phyloP scores from a whole-genome alignment of 148 eudicot genomes.

The Vaccinium vitisidaea region DNA sequence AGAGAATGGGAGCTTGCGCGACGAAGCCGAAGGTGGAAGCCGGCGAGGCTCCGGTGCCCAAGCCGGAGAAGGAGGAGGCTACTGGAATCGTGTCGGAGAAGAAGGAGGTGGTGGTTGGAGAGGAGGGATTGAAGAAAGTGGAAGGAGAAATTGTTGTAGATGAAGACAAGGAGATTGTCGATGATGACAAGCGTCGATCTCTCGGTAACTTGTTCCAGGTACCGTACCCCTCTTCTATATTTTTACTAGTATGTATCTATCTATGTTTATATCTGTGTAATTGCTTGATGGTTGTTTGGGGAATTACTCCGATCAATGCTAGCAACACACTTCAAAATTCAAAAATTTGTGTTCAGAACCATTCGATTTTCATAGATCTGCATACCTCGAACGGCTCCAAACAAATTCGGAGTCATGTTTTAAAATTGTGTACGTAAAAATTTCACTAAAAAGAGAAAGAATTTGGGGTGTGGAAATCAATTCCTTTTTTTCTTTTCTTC shows the following conservation, averaged over 20 bases:
- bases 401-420: no score
- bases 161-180: slow-evolving; percentile 3
- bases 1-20: slow-evolving; percentile 27
- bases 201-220: slow-evolving; percentile 27
- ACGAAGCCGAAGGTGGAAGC: slow-evolving; percentile 20
- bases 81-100: not conserved
- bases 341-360: no score
- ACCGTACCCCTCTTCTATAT: not conserved
- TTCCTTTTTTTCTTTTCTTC: no score
- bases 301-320: not conserved
- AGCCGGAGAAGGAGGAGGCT: slow-evolving; percentile 12
- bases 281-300: not conserved
- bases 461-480: no score
- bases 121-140: slow-evolving; percentile 5
- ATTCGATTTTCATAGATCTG: no score
- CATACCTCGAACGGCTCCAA: no score
- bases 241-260: not conserved
- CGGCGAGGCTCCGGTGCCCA: slow-evolving; percentile 7
- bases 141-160: not conserved
- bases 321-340: no score
- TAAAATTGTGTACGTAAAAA: no score
- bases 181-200: slow-evolving; percentile 18
- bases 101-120: slow-evolving; percentile 10
- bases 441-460: no score
- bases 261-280: not conserved